Evolutionary conservation across 2,329 filamentous ascomycete genomes (phyloP).

Genomic region (Colletotrichum sp.): DNA sequence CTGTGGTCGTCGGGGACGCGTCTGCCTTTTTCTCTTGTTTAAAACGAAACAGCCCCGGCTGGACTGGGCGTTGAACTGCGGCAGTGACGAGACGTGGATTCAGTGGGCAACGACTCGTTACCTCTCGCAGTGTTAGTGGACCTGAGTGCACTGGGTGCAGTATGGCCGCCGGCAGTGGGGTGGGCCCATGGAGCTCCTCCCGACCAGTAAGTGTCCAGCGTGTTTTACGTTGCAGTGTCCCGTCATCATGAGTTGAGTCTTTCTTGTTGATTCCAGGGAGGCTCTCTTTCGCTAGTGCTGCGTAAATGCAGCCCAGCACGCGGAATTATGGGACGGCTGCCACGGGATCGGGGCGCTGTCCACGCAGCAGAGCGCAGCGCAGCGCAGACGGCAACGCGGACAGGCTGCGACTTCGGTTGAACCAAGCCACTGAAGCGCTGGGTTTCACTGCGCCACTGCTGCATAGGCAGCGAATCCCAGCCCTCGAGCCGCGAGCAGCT

Average conservation of each 20-base stretch:
- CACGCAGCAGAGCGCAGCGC: neutral
- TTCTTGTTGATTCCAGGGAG: neutral
- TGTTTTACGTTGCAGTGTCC: neutral
- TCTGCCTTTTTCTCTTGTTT: conserved; percentile 13
- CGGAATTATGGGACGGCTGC: neutral
- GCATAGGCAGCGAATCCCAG: conserved; percentile 17
- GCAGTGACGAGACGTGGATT: conserved; percentile 20
- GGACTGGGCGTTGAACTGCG: conserved; percentile 14
- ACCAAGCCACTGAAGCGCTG: conserved; percentile 19
- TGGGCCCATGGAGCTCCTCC: neutral
- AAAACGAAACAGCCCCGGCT: conserved; percentile 20
- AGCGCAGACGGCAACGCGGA: neutral
- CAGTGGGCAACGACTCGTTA: conserved; percentile 13
- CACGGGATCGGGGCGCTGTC: neutral
- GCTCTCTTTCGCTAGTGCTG: neutral
- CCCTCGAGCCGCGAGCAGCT: conserved; percentile 1
- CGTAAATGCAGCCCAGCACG: neutral
- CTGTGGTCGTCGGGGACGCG: conserved; percentile 9
- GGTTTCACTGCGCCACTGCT: conserved; percentile 15
- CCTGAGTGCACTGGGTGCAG: neutral
- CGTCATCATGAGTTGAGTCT: neutral
- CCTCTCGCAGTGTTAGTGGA: conserved; percentile 7
- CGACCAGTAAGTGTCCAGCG: neutral
- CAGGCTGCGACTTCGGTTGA: conserved; percentile 13
- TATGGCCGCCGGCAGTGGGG: neutral